A percentile compares a stretch with the other conserved stretches of the same genome.
Conservation (phyloP, 1,284 basidiomycete species). For the Phellopilus nigrolimitatus region DNA sequence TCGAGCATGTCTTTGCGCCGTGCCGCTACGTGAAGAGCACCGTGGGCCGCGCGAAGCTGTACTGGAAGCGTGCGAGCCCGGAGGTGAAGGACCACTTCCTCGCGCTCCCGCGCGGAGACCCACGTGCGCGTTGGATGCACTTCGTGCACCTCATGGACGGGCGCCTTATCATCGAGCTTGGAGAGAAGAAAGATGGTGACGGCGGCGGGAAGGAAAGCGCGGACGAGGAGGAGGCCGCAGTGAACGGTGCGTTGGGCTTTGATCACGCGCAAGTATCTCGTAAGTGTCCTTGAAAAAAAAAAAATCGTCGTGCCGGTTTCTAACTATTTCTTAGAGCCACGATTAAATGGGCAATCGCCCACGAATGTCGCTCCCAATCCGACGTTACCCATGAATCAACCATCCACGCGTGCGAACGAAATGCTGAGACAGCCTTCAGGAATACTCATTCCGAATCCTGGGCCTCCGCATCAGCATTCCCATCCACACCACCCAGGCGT, state of each 20-base stretch:
- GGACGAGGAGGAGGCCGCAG: constrained; percentile 10
- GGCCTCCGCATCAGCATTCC: not conserved
- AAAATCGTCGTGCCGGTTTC: too few species aligned
- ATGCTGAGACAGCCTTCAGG: not conserved
- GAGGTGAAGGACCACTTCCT: constrained; percentile 16
- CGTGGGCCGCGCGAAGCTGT: constrained; percentile 19
- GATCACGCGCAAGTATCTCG: constrained; percentile 4
- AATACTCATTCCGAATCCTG: not conserved
- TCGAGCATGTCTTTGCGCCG: constrained; percentile 17
- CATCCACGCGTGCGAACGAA: too few species aligned
- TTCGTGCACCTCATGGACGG: constrained; percentile 21
- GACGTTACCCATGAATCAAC: not conserved
- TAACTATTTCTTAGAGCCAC: not conserved
- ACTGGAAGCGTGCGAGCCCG: constrained; percentile 18
- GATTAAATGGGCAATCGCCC: not conserved
- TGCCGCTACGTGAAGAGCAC: constrained; percentile 21
- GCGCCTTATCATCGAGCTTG: constrained; percentile 16
- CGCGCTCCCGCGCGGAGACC: constrained; percentile 10
- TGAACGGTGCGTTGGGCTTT: constrained; percentile 4
- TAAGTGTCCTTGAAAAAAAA: not conserved
- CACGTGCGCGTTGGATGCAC: constrained; percentile 13
- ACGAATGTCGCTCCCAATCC: not conserved
- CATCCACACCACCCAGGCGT: constrained; percentile 6
- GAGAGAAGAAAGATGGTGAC: constrained; percentile 3
- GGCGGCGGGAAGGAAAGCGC: constrained; percentile 9